A percentile compares a stretch with the other conserved stretches of the same genome.
Evolutionary conservation across 1,284 basidiomycete species (phyloP).

Genomic region (Anthracocystis walkeri): DNA sequence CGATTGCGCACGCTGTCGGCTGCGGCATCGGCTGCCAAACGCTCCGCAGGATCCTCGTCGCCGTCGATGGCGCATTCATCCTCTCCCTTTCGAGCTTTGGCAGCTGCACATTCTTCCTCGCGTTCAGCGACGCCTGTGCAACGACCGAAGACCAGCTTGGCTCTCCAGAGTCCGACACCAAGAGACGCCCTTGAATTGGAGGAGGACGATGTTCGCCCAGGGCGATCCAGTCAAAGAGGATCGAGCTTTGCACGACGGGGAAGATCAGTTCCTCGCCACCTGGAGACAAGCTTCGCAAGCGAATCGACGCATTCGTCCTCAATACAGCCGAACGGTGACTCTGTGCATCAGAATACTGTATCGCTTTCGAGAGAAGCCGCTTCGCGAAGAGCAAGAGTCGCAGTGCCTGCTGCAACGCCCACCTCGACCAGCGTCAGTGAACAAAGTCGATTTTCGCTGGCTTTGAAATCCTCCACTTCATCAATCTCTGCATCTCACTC

Average conservation of each 20-base stretch:
- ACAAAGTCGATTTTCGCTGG: slow-evolving; percentile 28
- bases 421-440: slow-evolving; percentile 25
- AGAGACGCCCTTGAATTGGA: neutral
- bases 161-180: neutral
- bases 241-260: slow-evolving; percentile 10
- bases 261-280: slow-evolving; percentile 12
- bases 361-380: slow-evolving; percentile 23
- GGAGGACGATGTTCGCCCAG: neutral
- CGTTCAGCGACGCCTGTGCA: slow-evolving; percentile 5
- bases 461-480: slow-evolving; percentile 26
- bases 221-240: slow-evolving; percentile 1
- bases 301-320: neutral
- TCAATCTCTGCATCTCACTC: slow-evolving; percentile 14
- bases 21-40: slow-evolving; percentile 27
- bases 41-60: slow-evolving; percentile 26
- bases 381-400: slow-evolving; percentile 1
- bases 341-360: neutral
- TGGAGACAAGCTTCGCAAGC: slow-evolving; percentile 3
- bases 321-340: neutral
- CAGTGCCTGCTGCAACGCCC: slow-evolving; percentile 1
- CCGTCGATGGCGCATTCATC: slow-evolving; percentile 15
- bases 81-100: slow-evolving; percentile 16
- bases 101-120: neutral
- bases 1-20: slow-evolving; percentile 35
- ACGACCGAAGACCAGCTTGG: slow-evolving; percentile 26